Evolutionary conservation across 495 filamentous ascomycete genomes (phyloP).

Genomic region (Usnea hakonensis): DNA sequence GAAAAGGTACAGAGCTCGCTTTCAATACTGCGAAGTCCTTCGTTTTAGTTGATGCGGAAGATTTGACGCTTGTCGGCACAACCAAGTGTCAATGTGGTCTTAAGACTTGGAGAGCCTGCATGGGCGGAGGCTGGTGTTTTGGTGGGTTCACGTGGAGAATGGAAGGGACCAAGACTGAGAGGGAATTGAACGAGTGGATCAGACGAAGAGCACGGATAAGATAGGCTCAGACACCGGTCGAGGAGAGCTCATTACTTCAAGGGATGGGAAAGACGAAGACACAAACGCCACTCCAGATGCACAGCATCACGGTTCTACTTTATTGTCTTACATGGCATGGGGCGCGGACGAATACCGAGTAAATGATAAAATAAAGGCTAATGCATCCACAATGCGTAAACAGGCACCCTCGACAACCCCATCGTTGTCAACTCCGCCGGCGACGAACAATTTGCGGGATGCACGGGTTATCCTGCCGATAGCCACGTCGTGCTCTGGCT

Average conservation of each 20-base stretch:
- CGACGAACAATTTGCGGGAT: conserved; percentile 94
- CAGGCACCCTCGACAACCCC: conserved; percentile 84
- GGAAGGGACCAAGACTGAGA: background rate
- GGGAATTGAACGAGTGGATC: background rate
- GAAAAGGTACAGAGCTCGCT: conserved; percentile 51
- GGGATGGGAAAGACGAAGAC: background rate
- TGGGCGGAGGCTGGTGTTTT: background rate
- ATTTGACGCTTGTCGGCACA: background rate
- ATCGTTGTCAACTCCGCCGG: conserved; percentile 83
- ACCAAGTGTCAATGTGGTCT: background rate
- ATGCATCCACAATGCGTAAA: background rate
- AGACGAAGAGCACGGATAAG: background rate
- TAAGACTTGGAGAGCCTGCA: background rate
- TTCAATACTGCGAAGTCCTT: background rate
- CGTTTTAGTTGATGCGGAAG: background rate
- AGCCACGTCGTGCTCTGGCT: conserved; percentile 87
- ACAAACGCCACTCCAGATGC: background rate
- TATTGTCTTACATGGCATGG: background rate
- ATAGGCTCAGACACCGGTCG: background rate
- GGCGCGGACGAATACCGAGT: background rate
- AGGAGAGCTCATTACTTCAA: background rate
- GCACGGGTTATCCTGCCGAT: conserved; percentile 89
- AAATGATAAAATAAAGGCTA: background rate
- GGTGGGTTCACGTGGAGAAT: background rate
- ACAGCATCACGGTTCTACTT: background rate